Evolutionary conservation across 2,329 filamentous ascomycete species (phyloP).

Genomic region (Epichloe amarillans): DNA sequence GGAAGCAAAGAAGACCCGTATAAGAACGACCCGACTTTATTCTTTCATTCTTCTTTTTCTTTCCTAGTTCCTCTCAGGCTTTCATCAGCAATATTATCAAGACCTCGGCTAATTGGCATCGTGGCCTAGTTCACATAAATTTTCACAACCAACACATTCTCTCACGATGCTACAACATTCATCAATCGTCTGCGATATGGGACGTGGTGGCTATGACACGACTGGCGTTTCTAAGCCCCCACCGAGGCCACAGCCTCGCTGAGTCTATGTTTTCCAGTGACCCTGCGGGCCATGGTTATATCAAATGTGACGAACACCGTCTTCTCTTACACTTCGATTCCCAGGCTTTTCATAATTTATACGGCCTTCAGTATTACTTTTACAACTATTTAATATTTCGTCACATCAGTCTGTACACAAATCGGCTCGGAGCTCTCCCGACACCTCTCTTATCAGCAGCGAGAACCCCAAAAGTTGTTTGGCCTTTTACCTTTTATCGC

Average conservation of each 20-base stretch:
- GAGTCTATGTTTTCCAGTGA: slow-evolving; percentile 8
- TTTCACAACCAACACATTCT: slow-evolving; percentile 6
- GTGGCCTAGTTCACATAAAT: background rate
- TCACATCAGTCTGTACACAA: slow-evolving; percentile 17
- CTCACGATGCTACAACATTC: slow-evolving; percentile 24
- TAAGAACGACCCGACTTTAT: background rate
- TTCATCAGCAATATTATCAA: background rate
- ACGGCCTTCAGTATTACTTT: slow-evolving; percentile 13
- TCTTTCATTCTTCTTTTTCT: background rate
- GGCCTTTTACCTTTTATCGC: background rate
- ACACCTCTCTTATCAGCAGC: slow-evolving; percentile 26
- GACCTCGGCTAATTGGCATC: background rate
- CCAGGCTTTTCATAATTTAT: slow-evolving; percentile 3
- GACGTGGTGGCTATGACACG: slow-evolving; percentile 38
- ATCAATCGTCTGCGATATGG: slow-evolving; percentile 30
- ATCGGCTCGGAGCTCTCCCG: slow-evolving; percentile 20
- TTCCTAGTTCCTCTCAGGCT: too few species aligned
- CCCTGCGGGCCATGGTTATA: background rate
- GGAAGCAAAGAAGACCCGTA: background rate
- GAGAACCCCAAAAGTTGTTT: slow-evolving; percentile 14
- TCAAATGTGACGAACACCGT: background rate
- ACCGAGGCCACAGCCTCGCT: slow-evolving; percentile 27
- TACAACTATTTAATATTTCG: slow-evolving; percentile 8
- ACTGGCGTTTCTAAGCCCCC: slow-evolving; percentile 35
- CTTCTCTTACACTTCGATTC: background rate